These are phyloP conservation scores for Metarhizium album DNA, from an alignment of 2,329 filamentous ascomycete genomes.

Conservation along the genomic window DNA sequence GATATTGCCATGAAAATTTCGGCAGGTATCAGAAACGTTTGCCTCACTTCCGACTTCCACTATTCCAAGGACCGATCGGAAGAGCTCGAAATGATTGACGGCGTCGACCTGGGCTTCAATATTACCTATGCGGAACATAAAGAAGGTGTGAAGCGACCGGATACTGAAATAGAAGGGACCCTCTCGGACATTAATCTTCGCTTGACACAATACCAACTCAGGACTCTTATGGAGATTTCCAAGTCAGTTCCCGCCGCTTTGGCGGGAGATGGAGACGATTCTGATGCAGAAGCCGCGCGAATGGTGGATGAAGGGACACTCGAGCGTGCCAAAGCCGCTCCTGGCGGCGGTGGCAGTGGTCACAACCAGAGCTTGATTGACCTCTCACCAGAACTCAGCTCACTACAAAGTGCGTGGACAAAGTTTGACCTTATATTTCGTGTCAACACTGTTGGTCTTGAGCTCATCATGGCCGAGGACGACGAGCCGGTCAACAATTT, in stretches of 20 bases:
- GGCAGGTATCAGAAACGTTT: constrained; percentile 84
- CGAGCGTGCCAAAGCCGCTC: constrained; percentile 34
- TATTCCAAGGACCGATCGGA: constrained; percentile 64
- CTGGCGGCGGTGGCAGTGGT: constrained; percentile 18
- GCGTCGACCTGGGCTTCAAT: constrained; percentile 87
- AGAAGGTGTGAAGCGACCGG: constrained; percentile 64
- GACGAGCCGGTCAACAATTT: constrained; percentile 69
- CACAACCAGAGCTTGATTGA: constrained; percentile 35
- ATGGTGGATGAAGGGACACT: constrained; percentile 54
- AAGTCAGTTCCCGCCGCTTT: constrained; percentile 83
- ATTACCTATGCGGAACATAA: constrained; percentile 87
- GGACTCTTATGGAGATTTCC: constrained; percentile 78
- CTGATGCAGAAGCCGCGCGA: constrained; percentile 62
- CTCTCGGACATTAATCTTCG: constrained; percentile 91
- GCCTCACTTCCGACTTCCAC: constrained; percentile 80
- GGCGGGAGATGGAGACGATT: constrained; percentile 52
- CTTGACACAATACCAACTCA: constrained; percentile 83
- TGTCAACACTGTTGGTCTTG: constrained; percentile 76
- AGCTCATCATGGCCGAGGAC: constrained; percentile 69
- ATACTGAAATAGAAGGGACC: constrained; percentile 80
- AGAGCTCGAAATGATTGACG: constrained; percentile 92
- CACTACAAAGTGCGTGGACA: constrained; percentile 67
- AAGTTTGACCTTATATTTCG: constrained; percentile 89
- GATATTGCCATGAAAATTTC: constrained; percentile 81
- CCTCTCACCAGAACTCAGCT: constrained; percentile 60